Evolutionary conservation across 805 yeast genomes (phyloP).

Genomic region (Saccharomycopsis sp.): DNA sequence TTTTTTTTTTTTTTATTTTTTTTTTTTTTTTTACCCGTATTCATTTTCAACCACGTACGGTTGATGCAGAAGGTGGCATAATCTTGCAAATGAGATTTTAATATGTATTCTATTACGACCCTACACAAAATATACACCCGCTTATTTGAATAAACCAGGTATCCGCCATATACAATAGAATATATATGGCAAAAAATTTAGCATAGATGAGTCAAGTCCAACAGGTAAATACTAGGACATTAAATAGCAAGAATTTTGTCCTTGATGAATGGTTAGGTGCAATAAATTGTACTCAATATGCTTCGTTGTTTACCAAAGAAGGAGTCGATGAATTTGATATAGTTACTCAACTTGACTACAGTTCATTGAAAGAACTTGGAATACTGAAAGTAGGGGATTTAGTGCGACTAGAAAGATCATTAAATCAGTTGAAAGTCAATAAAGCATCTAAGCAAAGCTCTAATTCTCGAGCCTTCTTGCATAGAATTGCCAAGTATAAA

Average conservation of each 20-base stretch:
- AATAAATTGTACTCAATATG: slow-evolving; percentile 20
- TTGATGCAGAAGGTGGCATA: no score
- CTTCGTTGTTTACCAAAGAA: slow-evolving; percentile 9
- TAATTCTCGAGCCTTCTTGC: slow-evolving; percentile 9
- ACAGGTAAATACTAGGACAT: no score
- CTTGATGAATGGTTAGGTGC: slow-evolving; percentile 15
- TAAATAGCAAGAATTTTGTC: slow-evolving; percentile 8
- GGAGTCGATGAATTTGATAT: slow-evolving; percentile 17
- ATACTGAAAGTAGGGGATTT: slow-evolving; percentile 78
- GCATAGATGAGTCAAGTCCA: no score
- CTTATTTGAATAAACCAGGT: no score
- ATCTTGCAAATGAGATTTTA: no score
- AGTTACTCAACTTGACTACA: slow-evolving; percentile 38
- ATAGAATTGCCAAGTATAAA: slow-evolving; percentile 4
- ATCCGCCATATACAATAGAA: no score
- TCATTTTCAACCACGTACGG: no score
- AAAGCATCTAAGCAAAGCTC: slow-evolving; percentile 9
- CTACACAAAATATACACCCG: no score
- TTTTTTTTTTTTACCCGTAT: no score
- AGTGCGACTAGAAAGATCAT: slow-evolving; percentile 54
- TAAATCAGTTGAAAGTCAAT: slow-evolving; percentile 34
- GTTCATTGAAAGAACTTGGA: slow-evolving; percentile 66
- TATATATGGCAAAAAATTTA: no score
- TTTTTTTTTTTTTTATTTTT: no score
- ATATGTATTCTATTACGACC: no score